Conservation (phyloP, 2,329 filamentous ascomycete genomes). For the Aspergillus awamori region DNA sequence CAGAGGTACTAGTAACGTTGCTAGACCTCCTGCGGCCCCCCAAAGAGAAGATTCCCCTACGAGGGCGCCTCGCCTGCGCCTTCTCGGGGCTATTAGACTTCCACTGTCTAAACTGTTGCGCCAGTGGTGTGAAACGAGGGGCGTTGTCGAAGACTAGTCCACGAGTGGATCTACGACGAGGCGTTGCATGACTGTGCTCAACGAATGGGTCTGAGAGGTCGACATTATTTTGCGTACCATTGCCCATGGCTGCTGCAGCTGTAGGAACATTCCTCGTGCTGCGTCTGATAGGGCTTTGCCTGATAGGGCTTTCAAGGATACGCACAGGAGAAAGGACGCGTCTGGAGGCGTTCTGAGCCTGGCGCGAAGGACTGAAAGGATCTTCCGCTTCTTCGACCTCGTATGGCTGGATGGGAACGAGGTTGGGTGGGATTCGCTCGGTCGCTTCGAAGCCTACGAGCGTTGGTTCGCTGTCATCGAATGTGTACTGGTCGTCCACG, state of each 20-base stretch:
- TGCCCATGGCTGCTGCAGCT: background rate
- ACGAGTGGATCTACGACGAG: background rate
- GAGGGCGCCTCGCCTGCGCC: constrained; percentile 29
- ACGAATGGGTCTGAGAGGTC: constrained; percentile 9
- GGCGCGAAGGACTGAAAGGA: constrained; percentile 9
- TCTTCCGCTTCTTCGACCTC: constrained; percentile 26
- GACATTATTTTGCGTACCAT: background rate
- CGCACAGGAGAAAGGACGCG: background rate
- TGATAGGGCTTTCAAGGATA: background rate
- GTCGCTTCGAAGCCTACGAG: constrained; percentile 23
- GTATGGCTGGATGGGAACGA: constrained; percentile 22
- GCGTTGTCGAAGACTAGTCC: constrained; percentile 29
- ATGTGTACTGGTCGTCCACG: constrained; percentile 18
- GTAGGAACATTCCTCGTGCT: background rate
- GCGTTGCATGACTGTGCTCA: background rate
- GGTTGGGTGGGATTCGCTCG: constrained; percentile 8
- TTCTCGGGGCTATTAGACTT: constrained; percentile 60
- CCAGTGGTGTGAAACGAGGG: constrained; percentile 66
- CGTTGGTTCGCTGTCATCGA: constrained; percentile 26
- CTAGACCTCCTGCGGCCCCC: constrained; percentile 28
- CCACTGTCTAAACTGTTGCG: constrained; percentile 65
- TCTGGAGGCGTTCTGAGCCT: background rate
- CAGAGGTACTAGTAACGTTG: constrained; percentile 11
- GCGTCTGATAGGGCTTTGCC: background rate
- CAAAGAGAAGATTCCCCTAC: constrained; percentile 41